A percentile compares a stretch with the other conserved stretches of the same genome.
phyloP scores from a whole-genome alignment of 179 eudicot genomes.

The Nepenthes alata region DNA sequence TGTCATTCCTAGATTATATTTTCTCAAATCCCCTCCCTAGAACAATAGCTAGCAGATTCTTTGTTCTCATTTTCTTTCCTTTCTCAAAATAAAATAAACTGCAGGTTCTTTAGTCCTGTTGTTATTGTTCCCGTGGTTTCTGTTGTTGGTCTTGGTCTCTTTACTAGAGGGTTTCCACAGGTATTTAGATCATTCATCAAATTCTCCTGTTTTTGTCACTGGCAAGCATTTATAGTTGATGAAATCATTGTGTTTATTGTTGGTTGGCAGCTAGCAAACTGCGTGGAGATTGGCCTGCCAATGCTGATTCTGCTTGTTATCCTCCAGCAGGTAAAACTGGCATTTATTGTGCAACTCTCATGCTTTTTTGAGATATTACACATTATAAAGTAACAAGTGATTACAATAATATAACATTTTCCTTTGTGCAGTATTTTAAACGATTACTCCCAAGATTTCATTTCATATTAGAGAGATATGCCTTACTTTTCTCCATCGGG shows the following conservation, averaged over 20 bases:
- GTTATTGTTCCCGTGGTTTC: slow-evolving; percentile 71
- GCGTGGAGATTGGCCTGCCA: slow-evolving; percentile 87
- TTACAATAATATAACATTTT: neutral
- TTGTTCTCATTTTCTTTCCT: slow-evolving; percentile 2
- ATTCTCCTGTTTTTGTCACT: neutral
- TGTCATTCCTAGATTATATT: neutral
- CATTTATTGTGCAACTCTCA: neutral
- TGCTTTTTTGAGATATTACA: neutral
- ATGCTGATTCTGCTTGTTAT: slow-evolving; percentile 64
- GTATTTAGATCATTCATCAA: slow-evolving; percentile 22
- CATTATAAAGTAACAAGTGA: neutral
- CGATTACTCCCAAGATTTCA: slow-evolving; percentile 31
- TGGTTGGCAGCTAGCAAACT: slow-evolving; percentile 50
- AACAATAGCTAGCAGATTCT: neutral
- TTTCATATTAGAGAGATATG: slow-evolving; percentile 58
- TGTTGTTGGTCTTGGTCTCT: slow-evolving; percentile 71
- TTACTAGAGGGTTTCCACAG: slow-evolving; percentile 80
- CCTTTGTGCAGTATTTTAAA: slow-evolving; percentile 48
- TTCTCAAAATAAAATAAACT: neutral
- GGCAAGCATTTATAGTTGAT: neutral
- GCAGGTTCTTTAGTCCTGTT: slow-evolving; percentile 73
- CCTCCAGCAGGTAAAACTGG: slow-evolving; percentile 53
- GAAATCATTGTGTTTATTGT: slow-evolving; percentile 2
- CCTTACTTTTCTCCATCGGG: slow-evolving; percentile 76
- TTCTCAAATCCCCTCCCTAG: neutral